Evolutionary conservation across 2,329 filamentous ascomycete species (phyloP).

Genomic region (Colletotrichum gigasporum): DNA sequence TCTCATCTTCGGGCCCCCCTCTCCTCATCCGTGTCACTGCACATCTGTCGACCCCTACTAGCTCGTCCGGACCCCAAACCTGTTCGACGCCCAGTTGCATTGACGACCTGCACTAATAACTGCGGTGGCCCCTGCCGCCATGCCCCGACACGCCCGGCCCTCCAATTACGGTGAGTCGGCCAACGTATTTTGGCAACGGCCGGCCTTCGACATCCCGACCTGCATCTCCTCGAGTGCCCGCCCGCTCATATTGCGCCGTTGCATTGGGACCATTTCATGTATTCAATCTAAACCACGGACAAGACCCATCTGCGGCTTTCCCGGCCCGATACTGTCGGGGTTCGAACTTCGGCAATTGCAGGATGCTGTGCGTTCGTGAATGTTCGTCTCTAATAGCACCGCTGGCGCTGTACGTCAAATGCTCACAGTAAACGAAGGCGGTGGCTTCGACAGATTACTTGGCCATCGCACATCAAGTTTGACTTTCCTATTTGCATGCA

Average conservation of each 20-base stretch:
- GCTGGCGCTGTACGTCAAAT: too few relatives aligned
- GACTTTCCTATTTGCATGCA: too few relatives aligned
- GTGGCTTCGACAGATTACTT: too few relatives aligned
- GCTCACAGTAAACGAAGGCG: too few relatives aligned
- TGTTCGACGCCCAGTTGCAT: conserved; percentile 10
- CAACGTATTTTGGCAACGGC: neutral
- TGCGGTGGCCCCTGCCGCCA: neutral
- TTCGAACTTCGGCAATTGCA: too few relatives aligned
- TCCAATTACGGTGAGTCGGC: neutral
- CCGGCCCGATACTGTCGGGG: too few relatives aligned
- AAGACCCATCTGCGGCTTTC: too few relatives aligned
- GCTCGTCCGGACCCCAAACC: conserved; percentile 9
- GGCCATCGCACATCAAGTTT: too few relatives aligned
- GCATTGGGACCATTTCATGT: neutral
- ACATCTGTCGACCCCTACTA: neutral
- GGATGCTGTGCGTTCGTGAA: too few relatives aligned
- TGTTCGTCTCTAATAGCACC: too few relatives aligned
- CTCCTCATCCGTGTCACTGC: neutral
- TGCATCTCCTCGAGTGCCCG: neutral
- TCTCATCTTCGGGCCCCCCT: neutral
- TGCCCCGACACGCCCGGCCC: neutral
- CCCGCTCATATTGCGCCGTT: neutral
- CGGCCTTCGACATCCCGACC: neutral
- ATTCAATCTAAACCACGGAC: too few relatives aligned
- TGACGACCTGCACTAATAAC: conserved; percentile 8